Conservation (phyloP, 345 rosid genomes). For the Salix suchowensis region DNA sequence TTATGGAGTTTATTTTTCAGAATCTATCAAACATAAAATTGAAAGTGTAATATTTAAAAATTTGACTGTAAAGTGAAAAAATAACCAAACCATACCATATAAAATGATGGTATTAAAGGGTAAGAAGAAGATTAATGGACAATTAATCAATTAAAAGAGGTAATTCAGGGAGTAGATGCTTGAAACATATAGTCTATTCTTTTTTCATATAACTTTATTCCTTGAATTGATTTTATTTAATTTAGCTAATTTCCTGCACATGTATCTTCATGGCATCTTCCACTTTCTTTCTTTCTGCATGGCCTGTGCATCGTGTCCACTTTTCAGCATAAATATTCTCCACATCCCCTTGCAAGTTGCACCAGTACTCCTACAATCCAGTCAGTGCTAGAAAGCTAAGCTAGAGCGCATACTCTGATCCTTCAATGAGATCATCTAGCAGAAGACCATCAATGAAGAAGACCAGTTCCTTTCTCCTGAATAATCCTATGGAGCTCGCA, state of each 20-base stretch:
- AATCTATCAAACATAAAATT: no score
- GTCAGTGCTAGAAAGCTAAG: background rate
- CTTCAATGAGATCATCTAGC: background rate
- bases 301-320: constrained; percentile 14
- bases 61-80: no score
- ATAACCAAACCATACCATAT: no score
- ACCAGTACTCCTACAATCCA: background rate
- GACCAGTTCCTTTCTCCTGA: constrained; percentile 11
- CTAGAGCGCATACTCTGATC: background rate
- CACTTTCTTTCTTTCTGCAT: constrained; percentile 10
- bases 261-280: background rate
- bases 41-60: no score
- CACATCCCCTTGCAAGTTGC: constrained; percentile 1
- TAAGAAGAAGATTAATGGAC: no score
- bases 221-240: background rate
- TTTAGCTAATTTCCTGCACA: background rate
- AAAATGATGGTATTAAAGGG: no score
- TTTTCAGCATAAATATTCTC: constrained; percentile 35
- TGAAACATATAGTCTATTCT: background rate
- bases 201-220: background rate
- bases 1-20: no score
- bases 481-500: background rate
- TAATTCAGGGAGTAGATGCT: no score
- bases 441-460: constrained; percentile 15
- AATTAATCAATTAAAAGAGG: no score